A percentile compares a stretch with the other conserved stretches of the same genome.
Evolutionary conservation across 169 alveolate genomes (phyloP).

Genomic region (Sarcocystis neurona): DNA sequence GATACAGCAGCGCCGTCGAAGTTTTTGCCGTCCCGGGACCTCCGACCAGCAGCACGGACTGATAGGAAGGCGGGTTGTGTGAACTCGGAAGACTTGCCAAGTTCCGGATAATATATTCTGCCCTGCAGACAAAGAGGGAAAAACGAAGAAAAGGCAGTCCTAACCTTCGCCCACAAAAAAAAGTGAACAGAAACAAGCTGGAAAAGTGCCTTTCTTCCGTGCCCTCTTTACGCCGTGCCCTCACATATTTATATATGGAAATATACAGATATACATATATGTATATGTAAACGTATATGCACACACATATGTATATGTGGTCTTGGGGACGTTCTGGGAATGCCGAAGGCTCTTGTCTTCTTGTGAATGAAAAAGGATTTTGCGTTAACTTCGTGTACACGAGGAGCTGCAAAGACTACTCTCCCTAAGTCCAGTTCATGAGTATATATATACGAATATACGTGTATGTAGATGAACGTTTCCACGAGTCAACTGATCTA

Average conservation of each 20-base stretch:
- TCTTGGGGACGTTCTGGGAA: no score
- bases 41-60: constrained; percentile 88
- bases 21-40: constrained; percentile 98
- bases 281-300: neutral
- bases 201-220: no score
- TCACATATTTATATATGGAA: no score
- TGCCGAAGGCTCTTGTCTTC: no score
- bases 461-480: neutral
- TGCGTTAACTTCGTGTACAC: no score
- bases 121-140: constrained; percentile 73
- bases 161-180: no score
- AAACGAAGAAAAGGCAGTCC: neutral
- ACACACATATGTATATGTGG: neutral
- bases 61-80: constrained; percentile 71
- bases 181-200: neutral
- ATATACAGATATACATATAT: neutral
- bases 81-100: constrained; percentile 79
- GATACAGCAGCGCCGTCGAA: constrained; percentile 91
- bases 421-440: neutral
- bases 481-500: neutral
- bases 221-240: neutral
- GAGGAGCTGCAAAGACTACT: no score
- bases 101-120: constrained; percentile 84
- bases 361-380: no score
- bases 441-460: no score